Conservation (phyloP, 331 rosid species). For the Telfairia occidentalis region DNA sequence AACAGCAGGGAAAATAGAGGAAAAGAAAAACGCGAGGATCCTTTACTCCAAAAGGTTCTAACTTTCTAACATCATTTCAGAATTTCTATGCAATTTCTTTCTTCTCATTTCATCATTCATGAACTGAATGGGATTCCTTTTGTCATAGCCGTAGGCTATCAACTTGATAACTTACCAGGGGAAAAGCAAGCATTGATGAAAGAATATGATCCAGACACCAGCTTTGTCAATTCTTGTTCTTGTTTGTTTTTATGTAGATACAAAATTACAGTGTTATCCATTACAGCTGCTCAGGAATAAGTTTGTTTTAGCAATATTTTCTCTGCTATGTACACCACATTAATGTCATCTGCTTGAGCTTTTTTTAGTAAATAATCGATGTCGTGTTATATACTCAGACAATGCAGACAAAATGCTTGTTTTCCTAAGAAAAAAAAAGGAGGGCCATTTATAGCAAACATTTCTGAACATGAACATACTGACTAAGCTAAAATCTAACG, state of each 20-base stretch:
- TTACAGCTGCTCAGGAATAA: not conserved
- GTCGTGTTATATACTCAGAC: not conserved
- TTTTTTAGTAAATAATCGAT: not conserved
- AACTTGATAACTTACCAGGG: constrained; percentile 2
- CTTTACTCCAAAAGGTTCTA: constrained; percentile 45
- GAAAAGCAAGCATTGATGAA: not conserved
- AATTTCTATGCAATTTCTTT: not conserved
- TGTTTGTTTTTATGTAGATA: not conserved
- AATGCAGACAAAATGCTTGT: not conserved
- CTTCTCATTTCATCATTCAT: not conserved
- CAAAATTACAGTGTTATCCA: not conserved
- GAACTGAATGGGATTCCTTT: not conserved
- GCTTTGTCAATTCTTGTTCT: not conserved
- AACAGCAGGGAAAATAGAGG: constrained; percentile 24
- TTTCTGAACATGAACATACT: not conserved
- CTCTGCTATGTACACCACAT: not conserved
- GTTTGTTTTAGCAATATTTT: not conserved
- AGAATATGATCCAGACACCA: not conserved
- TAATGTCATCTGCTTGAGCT: not conserved
- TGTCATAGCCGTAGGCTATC: constrained; percentile 5
- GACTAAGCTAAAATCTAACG: not conserved
- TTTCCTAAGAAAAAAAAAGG: not conserved
- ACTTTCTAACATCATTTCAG: not conserved
- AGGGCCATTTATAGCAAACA: not conserved
- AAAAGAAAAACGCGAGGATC: constrained; percentile 36